Base-by-base conservation (phyloP, 2,329 filamentous ascomycete genomes). In the Pseudonectria foliicola region DNA sequence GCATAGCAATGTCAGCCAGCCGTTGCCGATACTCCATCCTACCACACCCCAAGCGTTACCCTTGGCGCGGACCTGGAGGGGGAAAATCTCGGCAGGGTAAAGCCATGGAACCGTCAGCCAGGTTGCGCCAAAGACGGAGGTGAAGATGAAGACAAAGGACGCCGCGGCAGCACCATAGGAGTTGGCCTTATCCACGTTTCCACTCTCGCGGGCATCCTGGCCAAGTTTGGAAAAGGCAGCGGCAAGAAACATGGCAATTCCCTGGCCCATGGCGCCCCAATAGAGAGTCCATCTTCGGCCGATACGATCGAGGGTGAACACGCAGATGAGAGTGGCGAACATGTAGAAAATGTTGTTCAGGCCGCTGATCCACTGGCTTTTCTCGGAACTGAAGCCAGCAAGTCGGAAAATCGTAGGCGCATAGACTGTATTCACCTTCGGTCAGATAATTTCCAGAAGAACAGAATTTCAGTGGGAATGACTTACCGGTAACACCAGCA, bases 11-110 rank as follows among this genome's bases (percentile, higher is more conserved):
- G 60, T 59, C 31, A 58, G 13, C 77, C 78, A 83, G 12, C 80
- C 81, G 44, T 85, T 85, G 0, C 83, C 82, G 33, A 87, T 84
- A 11, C 70, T 75, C 83, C 82, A 88, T 0, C 83, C 82, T 0
- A 85, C 73, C 0, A 87, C 82, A 13, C 83, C 82, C 72, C 77
- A 86, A 0, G 82, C 80, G 40, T 86, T 87, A 6, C 82, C 83
- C 46, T 82, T 80, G 2, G 83, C 82, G 14, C 83, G 72, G 1
- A 85, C 71, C 40, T 81, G 72, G 0, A 85, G 59, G 0, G 82
- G 81, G 49, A 85, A 87, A 37, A 86, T 86, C 52, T 88, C 82
- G 2, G 82, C 79, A 0, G 78, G 79, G 36, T 82, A 82, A 0
- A 83, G 57, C 75, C 75, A 65, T 0, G 75, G 75, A 0, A 77